Conservation (phyloP, 192 early-diverging fungal species). For the Backusella parvicylindrica region DNA sequence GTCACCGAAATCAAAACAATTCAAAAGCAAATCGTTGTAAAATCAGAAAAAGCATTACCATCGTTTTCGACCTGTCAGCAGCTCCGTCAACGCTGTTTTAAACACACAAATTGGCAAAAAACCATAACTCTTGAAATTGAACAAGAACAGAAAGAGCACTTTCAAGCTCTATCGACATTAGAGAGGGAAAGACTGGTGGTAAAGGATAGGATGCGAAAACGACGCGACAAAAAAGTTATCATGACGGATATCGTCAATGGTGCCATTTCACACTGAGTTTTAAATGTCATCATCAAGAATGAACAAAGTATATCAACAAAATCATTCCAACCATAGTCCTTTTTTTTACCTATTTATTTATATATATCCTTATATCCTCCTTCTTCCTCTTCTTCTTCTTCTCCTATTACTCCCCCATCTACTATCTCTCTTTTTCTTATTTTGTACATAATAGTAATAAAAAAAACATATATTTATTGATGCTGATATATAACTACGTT, state of each 20-base stretch:
- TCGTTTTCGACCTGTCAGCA: slow-evolving; percentile 30
- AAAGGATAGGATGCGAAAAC: slow-evolving; percentile 45
- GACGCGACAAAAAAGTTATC: slow-evolving; percentile 31
- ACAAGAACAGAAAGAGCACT: slow-evolving; percentile 35
- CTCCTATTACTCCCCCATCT: not conserved
- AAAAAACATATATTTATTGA: not conserved
- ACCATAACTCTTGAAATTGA: slow-evolving; percentile 40
- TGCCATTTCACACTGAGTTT: not conserved
- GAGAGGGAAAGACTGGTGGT: slow-evolving; percentile 39
- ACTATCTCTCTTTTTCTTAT: not conserved
- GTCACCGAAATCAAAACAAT: slow-evolving; percentile 20
- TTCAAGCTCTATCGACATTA: slow-evolving; percentile 1
- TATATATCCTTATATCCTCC: not conserved
- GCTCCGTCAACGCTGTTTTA: slow-evolving; percentile 36
- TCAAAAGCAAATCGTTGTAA: slow-evolving; percentile 12
- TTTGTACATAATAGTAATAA: slow-evolving; percentile 2
- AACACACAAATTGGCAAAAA: slow-evolving; percentile 49
- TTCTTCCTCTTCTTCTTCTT: not conserved
- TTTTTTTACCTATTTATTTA: not conserved
- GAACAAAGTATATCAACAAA: not conserved
- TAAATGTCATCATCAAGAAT: not conserved
- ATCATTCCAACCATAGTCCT: not conserved
- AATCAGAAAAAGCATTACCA: not conserved
- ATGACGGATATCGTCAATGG: slow-evolving; percentile 41
- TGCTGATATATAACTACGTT: not conserved